Percentiles rank a stretch among this genome's conserved stretches.
Evolutionary conservation across 148 eudicot species (phyloP).

Genomic region (Silene uniflora): DNA sequence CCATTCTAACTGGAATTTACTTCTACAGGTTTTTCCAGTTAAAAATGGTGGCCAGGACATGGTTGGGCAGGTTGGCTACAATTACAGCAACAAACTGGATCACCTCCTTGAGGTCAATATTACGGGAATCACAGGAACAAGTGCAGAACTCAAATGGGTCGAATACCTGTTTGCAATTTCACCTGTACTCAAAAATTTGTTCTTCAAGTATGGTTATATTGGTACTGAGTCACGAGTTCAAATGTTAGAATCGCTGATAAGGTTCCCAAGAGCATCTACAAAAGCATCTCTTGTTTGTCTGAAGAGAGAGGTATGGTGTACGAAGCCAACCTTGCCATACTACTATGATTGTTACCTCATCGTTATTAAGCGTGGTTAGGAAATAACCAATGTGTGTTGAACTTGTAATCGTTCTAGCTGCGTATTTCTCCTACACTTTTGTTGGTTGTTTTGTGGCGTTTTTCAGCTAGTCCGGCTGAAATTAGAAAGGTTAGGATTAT

Average conservation of each 20-base stretch:
- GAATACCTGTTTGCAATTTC: not conserved
- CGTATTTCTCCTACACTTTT: too few species aligned
- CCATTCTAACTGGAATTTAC: not conserved
- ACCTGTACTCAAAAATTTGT: not conserved
- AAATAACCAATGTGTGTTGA: too few species aligned
- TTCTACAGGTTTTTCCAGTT: not conserved
- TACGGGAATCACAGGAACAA: conserved; percentile 8
- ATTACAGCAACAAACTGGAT: not conserved
- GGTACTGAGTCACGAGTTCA: not conserved
- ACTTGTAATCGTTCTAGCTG: too few species aligned
- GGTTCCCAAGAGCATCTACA: conserved; percentile 10
- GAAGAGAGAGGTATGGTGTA: not conserved
- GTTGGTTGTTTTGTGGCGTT: too few species aligned
- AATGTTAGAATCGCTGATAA: not conserved
- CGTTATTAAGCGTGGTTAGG: too few species aligned
- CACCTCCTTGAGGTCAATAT: not conserved
- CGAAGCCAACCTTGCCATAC: too few species aligned
- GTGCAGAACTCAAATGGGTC: conserved; percentile 4
- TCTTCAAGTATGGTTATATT: not conserved
- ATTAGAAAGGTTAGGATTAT: too few species aligned
- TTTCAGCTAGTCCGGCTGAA: too few species aligned
- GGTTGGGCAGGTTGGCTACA: not conserved
- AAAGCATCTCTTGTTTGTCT: conserved; percentile 4
- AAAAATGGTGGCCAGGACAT: not conserved
- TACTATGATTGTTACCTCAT: too few species aligned